Conservation (phyloP, 148 eudicot genomes). For the Drosera capensis region DNA sequence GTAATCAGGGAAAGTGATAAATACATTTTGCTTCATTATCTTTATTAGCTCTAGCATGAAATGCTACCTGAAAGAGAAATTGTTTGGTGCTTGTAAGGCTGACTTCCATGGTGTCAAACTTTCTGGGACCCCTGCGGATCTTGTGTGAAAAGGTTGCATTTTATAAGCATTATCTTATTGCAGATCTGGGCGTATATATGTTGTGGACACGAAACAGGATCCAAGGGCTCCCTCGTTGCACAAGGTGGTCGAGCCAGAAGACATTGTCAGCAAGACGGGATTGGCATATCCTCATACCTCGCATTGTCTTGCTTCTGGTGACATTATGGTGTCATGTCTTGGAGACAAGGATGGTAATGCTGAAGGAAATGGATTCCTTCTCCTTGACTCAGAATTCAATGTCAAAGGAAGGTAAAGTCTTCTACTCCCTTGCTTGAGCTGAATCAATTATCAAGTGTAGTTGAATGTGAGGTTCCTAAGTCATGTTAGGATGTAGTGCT, state of each 20-base stretch:
- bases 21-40: too few relatives aligned
- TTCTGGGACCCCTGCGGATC: too few relatives aligned
- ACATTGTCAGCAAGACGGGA: slow-evolving; percentile 66
- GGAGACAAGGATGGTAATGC: slow-evolving; percentile 89
- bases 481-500: too few relatives aligned
- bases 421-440: not conserved
- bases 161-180: not conserved
- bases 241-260: slow-evolving; percentile 76
- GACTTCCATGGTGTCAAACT: too few relatives aligned
- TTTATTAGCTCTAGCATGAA: too few relatives aligned
- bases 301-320: slow-evolving; percentile 97
- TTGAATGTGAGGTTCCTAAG: too few relatives aligned
- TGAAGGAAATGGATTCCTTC: slow-evolving; percentile 84
- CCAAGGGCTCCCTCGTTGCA: slow-evolving; percentile 68
- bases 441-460: too few relatives aligned
- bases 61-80: too few relatives aligned
- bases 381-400: slow-evolving; percentile 85
- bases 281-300: slow-evolving; percentile 95
- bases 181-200: slow-evolving; percentile 92
- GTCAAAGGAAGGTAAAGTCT: slow-evolving; percentile 85
- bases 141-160: too few relatives aligned
- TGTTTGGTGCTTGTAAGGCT: too few relatives aligned
- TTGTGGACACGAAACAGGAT: slow-evolving; percentile 61
- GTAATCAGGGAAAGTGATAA: too few relatives aligned
- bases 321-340: slow-evolving; percentile 81